phyloP scores from a whole-genome alignment of 169 alveolate genomes.

The Eimeria zaria region DNA sequence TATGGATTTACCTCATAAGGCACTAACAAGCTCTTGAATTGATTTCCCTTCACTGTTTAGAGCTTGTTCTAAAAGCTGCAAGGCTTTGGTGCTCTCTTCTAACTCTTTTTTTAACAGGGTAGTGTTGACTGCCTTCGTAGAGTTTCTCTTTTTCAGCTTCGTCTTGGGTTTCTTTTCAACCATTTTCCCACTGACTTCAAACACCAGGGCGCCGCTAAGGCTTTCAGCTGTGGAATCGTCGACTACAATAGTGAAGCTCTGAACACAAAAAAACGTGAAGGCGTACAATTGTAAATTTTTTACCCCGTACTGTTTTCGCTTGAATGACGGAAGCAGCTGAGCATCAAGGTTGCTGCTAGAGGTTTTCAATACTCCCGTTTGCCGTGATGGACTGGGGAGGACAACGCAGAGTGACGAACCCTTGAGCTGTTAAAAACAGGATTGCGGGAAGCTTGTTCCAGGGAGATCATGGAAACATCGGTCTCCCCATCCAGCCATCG shows the following conservation, averaged over 20 bases:
- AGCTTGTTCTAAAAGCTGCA: constrained; percentile 6
- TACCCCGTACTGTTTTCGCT: background rate
- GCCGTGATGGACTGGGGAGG: background rate
- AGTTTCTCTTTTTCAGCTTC: constrained; percentile 4
- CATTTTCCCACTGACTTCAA: constrained; percentile 57
- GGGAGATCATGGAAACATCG: constrained; percentile 18
- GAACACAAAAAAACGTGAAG: background rate
- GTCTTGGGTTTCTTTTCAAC: constrained; percentile 49
- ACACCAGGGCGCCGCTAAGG: constrained; percentile 38
- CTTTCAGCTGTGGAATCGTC: constrained; percentile 48
- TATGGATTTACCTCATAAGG: background rate
- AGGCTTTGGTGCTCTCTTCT: constrained; percentile 13
- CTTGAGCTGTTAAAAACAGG: constrained; percentile 26
- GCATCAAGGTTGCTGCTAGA: background rate
- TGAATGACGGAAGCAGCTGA: background rate
- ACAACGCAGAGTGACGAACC: constrained; percentile 18
- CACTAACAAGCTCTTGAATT: constrained; percentile 38
- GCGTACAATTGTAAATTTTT: background rate
- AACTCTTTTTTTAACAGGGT: constrained; percentile 1
- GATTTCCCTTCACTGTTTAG: constrained; percentile 26
- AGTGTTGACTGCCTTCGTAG: background rate
- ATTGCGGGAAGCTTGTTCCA: constrained; percentile 37
- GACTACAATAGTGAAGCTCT: constrained; percentile 30
- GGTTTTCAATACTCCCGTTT: background rate
- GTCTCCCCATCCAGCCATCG: constrained; percentile 73